These are phyloP conservation scores for Kwoniella shivajii DNA, from an alignment of 1,284 basidiomycete genomes.

Conservation along the genomic window DNA sequence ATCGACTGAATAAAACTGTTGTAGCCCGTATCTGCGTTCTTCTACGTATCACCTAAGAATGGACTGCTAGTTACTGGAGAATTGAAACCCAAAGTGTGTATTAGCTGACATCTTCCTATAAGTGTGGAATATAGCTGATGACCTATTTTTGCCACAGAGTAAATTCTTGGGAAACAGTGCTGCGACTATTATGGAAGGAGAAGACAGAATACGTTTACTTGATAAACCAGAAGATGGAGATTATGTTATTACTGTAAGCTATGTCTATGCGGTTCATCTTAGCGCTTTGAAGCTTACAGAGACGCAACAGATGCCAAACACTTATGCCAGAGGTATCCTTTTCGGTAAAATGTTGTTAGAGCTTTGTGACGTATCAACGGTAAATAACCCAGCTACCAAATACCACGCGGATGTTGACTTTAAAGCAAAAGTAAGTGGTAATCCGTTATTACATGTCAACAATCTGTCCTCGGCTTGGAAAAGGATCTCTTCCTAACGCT, in stretches of 20 bases:
- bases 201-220: slow-evolving; percentile 81
- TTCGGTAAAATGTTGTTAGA: slow-evolving; percentile 99
- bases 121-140: background rate
- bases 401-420: slow-evolving; percentile 87
- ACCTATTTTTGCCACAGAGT: slow-evolving; percentile 53
- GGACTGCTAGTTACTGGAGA: slow-evolving; percentile 79
- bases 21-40: slow-evolving; percentile 88
- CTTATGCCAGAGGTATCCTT: slow-evolving; percentile 93
- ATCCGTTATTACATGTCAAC: background rate
- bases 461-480: too few species aligned
- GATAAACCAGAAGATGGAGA: slow-evolving; percentile 80
- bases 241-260: slow-evolving; percentile 49
- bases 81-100: slow-evolving; percentile 74
- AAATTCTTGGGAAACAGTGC: slow-evolving; percentile 97
- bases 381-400: slow-evolving; percentile 76
- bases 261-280: background rate
- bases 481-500: too few species aligned
- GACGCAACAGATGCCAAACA: slow-evolving; percentile 76
- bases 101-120: background rate
- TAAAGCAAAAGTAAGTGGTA: slow-evolving; percentile 76
- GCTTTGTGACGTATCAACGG: slow-evolving; percentile 86
- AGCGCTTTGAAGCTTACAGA: background rate
- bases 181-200: slow-evolving; percentile 93
- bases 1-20: background rate
- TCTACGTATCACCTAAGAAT: slow-evolving; percentile 93